phyloP scores from a whole-genome alignment of 805 yeast species.

The Dipodascus geniculatus region DNA sequence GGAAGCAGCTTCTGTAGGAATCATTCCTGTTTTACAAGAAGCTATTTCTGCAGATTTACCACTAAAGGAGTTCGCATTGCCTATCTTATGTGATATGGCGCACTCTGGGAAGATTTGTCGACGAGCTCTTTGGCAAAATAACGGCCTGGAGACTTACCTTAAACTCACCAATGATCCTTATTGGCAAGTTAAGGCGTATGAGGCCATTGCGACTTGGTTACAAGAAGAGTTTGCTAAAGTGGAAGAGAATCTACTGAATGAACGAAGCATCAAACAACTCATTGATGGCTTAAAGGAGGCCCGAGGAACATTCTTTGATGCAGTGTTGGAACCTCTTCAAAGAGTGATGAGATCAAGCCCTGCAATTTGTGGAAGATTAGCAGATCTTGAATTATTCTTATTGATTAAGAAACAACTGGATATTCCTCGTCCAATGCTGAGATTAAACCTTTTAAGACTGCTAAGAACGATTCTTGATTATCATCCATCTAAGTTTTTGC shows the following conservation, averaged over 20 bases:
- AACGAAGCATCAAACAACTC: constrained; percentile 8
- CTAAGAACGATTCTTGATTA: constrained; percentile 10
- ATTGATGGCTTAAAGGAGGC: constrained; percentile 12
- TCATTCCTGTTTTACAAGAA: constrained; percentile 33
- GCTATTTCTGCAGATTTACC: constrained; percentile 32
- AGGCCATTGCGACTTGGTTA: constrained; percentile 32
- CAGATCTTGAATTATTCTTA: constrained; percentile 6
- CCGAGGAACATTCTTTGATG: constrained; percentile 10
- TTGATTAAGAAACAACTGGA: constrained; percentile 9
- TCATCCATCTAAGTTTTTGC: neutral
- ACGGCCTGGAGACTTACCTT: constrained; percentile 29
- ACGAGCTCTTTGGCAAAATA: constrained; percentile 26
- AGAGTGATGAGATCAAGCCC: constrained; percentile 11
- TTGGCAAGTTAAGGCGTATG: constrained; percentile 47
- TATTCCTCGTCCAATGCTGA: constrained; percentile 10
- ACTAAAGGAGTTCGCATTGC: constrained; percentile 40
- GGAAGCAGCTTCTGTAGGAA: constrained; percentile 36
- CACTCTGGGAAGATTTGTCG: constrained; percentile 33
- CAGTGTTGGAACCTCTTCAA: constrained; percentile 14
- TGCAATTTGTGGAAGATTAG: constrained; percentile 8
- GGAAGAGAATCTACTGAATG: constrained; percentile 8
- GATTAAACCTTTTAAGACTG: constrained; percentile 10
- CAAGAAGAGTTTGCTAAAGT: constrained; percentile 18
- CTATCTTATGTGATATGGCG: constrained; percentile 41
- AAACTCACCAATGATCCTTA: constrained; percentile 37